Base-by-base conservation (phyloP, 2,329 filamentous ascomycete genomes). In the Zopfia rhizophila region DNA sequence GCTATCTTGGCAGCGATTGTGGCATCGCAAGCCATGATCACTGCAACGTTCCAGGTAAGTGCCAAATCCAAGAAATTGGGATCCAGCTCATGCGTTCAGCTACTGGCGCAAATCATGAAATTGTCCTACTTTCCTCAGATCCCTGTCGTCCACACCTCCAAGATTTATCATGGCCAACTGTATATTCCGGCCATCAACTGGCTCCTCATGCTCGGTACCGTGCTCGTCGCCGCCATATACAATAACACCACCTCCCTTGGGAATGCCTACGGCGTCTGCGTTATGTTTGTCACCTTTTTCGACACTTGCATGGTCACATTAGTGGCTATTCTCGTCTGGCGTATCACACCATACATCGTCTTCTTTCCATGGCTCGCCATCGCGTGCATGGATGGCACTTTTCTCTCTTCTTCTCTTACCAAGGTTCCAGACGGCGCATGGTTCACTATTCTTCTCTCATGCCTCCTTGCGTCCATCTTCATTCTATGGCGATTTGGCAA, bases 401-500 rank as follows among this genome's bases (percentile, higher is more conserved):
- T 86, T 63, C 76, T 92, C 3, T 87, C 86, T 0, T 83, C 88
- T 0, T 82, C 86, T 0, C 75, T 91, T 1, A 85, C 78, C 35
- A 92, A 92, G 63, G 85, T 92, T 0, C 88, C 89, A 0, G 78
- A 86, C 7, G 89, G 89, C 1, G 89, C 87, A 2, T 92, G 89
- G 89, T 90, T 92, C 62, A 91, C 89, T 0, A 73, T 91, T 2
- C 76, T 84, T 0, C 76, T 92, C 4, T 79, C 87, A 0, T 74
- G 76, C 3, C 72, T 88, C 7, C 78, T 92, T 2, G 81, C 85
- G 0, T 74, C 70, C 30, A 70, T 91, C 30, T 88, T 92, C 61
- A 76, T 90, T 2, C 78, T 91, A 8, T 92, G 89, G 89, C 82
- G 89, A 22, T 92, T 85, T 58, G 89, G 89, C 12, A 91, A 92